Base-by-base conservation (phyloP, 2,329 filamentous ascomycete species). In the Penicillium sp. region DNA sequence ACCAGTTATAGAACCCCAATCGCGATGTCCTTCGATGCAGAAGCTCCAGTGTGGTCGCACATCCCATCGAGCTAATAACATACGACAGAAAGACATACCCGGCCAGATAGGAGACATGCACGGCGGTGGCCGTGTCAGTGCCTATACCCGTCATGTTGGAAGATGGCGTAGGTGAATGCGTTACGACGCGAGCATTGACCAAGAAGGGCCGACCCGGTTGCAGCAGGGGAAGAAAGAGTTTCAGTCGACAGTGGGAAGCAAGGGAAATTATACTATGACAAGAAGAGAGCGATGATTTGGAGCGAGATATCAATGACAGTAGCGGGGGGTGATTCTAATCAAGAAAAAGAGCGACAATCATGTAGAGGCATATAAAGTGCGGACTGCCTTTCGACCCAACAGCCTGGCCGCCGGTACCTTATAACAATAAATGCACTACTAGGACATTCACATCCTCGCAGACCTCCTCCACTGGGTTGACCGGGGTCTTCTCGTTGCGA, bases 31-130 rank as follows among this genome's bases (percentile, higher is more conserved):
- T 83, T 60, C 91, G 82, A 72, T 95, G 90, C 55, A 96, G 86
- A 60, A 96, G 80, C 75, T 96, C 93, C 35, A 96, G 81, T 0
- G 92, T 93, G 3, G 92, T 92, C 54, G 87, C 83, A 52, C 91
- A 89, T 63, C 93, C 93, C 65, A 91, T 80, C 64, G 90, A 86
- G 71, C 92, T 95, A 66, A 89, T 82, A 46, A 89, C 77, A 68
- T 85, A 89, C 1, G 87, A 89, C 10, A 92, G 82, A 26, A 88
- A 82, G 13, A 94, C 83, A 68, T 91, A 89, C 42, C 86, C 86
- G 4, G 82, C 77, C 84, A 87, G 54, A 59, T 75, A 74, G 3
- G 67, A 69, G 42, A 73, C 66, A 6, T 58, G 53, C 28, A 65
- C 40, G 11, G 51, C 10, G 6, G 59, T 30, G 40, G 59, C 64